Conservation (phyloP, 2,329 filamentous ascomycete genomes). For the Arthrobotrys megalospora region DNA sequence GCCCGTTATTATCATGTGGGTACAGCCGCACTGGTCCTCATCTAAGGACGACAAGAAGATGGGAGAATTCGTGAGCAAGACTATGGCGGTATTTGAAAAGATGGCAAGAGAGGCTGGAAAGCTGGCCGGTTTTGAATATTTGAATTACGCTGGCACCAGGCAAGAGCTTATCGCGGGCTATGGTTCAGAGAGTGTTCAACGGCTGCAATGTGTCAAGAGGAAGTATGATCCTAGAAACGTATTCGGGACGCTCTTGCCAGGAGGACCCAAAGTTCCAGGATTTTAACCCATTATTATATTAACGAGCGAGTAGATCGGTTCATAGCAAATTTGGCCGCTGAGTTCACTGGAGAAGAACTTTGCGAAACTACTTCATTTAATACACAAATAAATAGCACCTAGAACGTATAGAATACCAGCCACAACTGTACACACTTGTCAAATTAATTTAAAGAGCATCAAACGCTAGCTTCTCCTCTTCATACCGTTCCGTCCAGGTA, state of each 20-base stretch:
- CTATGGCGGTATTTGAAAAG: slow-evolving; percentile 63
- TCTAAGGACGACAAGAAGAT: slow-evolving; percentile 42
- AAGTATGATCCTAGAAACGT: slow-evolving; percentile 64
- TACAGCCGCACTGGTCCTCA: slow-evolving; percentile 15
- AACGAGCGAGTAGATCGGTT: no score
- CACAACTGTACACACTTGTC: no score
- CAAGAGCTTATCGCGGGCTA: slow-evolving; percentile 69
- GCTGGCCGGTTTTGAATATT: slow-evolving; percentile 68
- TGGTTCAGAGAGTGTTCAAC: slow-evolving; percentile 67
- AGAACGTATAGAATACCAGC: no score
- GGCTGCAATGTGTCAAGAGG: slow-evolving; percentile 61
- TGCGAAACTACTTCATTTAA: no score
- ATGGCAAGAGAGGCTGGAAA: slow-evolving; percentile 65
- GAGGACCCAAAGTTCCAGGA: slow-evolving; percentile 65
- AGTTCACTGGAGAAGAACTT: no score
- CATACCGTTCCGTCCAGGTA: no score
- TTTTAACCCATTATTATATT: slow-evolving; percentile 7
- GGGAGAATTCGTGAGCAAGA: slow-evolving; percentile 5
- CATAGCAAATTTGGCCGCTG: no score
- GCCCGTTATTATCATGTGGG: slow-evolving; percentile 24
- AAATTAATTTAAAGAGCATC: no score
- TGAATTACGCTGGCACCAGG: slow-evolving; percentile 69
- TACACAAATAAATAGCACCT: no score
- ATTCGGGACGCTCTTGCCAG: slow-evolving; percentile 65
- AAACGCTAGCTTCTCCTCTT: no score